Evolutionary conservation across 495 filamentous ascomycete species (phyloP), one percentile per base, ranked within the genome.

Genomic region (Gamarada debralockiae): DNA sequence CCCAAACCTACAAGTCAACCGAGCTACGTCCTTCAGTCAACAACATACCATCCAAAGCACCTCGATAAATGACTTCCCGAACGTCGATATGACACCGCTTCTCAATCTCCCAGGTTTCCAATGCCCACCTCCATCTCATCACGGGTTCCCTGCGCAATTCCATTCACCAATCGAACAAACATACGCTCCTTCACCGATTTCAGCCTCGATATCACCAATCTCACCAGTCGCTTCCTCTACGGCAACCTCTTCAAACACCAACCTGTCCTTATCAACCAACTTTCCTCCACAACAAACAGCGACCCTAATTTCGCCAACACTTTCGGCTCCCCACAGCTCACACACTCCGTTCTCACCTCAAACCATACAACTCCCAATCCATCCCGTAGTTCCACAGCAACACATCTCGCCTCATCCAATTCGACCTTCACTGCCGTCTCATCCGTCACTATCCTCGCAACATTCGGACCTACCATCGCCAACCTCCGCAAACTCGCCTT

Each of bases 1-100:
- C 41, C 65, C 70, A 34, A 73, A 77, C 43, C 58, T 84, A 2
- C 78, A 79, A 55, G 70, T 88, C 27, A 65, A 78, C 60, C 70
- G 74, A 38, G 73, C 67, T 12, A 64, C 62, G 13, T 60, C 56
- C 40, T 72, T 75, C 41, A 67, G 64, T 27, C 65, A 72, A 34
- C 61, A 64, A 15, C 70, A 66, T 56, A n/a, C 41, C 3, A 33
- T 59, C 5, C 65, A 72, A 27, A 45, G 34, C 25, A 69, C 65
- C 8, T 66, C 65, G 57, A 38, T 75, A 52, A 60, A 67, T 34
- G 57, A 63, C 33, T 74, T 67, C 24, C 52, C 68, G 0, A 31
- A 61, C 10, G 55, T 69, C 17, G 69, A 75, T 22, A 49, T 78
- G 61, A 63, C 62, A 21, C 33, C 68, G 3, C 66, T 81, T n/a